These are phyloP conservation scores for Amanita molliuscula DNA, from an alignment of 768 basidiomycete species.

Conservation along the genomic window DNA sequence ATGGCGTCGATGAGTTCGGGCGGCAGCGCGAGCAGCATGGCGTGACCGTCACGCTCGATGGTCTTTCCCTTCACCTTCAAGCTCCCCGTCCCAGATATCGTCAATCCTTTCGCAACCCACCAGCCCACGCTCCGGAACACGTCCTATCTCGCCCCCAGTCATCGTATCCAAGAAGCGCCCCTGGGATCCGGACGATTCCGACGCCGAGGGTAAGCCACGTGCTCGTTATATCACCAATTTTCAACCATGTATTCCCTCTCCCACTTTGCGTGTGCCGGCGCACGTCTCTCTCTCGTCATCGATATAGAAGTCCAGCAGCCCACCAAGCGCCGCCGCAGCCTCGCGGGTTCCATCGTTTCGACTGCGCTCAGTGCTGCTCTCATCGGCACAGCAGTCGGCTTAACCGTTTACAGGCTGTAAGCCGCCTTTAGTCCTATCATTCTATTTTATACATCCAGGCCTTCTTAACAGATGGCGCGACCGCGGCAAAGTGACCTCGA, in stretches of 20 bases:
- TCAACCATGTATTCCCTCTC: too few relatives aligned
- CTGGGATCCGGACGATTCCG: slow-evolving; percentile 44
- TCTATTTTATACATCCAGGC: neutral
- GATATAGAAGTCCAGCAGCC: slow-evolving; percentile 68
- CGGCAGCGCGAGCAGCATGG: slow-evolving; percentile 26
- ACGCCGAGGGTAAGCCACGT: neutral
- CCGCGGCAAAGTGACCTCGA: slow-evolving; percentile 43
- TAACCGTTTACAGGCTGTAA: slow-evolving; percentile 81
- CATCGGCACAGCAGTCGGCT: slow-evolving; percentile 78
- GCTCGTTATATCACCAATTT: too few relatives aligned
- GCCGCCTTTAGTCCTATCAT: slow-evolving; percentile 17
- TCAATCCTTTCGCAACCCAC: slow-evolving; percentile 2
- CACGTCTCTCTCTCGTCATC: slow-evolving; percentile 32
- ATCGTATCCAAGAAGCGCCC: slow-evolving; percentile 48
- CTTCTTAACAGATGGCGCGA: slow-evolving; percentile 55
- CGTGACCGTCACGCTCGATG: neutral
- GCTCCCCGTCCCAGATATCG: slow-evolving; percentile 47
- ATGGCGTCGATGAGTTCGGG: slow-evolving; percentile 38
- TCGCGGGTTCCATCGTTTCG: slow-evolving; percentile 76
- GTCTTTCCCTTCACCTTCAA: slow-evolving; percentile 68
- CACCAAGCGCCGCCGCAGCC: slow-evolving; percentile 68
- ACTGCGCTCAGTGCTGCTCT: slow-evolving; percentile 80
- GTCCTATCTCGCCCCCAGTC: slow-evolving; percentile 22
- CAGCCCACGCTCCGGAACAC: neutral
- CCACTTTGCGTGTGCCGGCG: too few relatives aligned